Evolutionary conservation across 805 yeast genomes (phyloP).

Genomic region (Priceomyces haplophilus): DNA sequence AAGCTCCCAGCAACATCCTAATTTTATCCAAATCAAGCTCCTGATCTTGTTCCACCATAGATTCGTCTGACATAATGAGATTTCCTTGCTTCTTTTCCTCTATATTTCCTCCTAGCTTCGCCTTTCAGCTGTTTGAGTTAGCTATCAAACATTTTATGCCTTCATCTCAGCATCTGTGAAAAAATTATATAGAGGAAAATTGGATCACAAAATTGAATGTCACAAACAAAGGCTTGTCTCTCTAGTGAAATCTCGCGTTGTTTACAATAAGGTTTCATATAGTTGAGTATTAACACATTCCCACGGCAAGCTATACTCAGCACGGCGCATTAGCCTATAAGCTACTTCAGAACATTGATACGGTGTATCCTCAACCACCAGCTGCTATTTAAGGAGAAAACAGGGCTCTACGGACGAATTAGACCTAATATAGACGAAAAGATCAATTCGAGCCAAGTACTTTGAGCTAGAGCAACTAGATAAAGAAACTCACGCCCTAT

Average conservation of each 20-base stretch:
- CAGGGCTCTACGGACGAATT: not conserved
- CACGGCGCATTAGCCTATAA: slow-evolving; percentile 1
- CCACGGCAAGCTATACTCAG: slow-evolving; percentile 1
- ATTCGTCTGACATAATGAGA: slow-evolving; percentile 12
- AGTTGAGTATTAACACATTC: not conserved
- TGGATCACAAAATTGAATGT: slow-evolving; percentile 2
- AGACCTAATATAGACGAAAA: not conserved
- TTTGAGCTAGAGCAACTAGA: not conserved
- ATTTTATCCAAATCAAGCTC: slow-evolving; percentile 56
- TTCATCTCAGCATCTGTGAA: too few species aligned
- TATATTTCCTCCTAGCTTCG: not conserved
- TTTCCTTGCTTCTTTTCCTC: not conserved
- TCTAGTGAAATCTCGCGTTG: not conserved
- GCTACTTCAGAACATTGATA: not conserved
- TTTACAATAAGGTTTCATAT: slow-evolving; percentile 3
- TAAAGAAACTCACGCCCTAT: not conserved
- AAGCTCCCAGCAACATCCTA: slow-evolving; percentile 74
- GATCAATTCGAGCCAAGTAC: not conserved
- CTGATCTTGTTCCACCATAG: slow-evolving; percentile 40
- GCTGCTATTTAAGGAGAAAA: not conserved
- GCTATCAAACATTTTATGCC: not conserved
- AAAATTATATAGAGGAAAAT: not conserved
- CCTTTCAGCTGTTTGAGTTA: not conserved
- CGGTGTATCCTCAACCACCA: not conserved
- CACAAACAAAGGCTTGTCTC: slow-evolving; percentile 1